A percentile compares a stretch with the other conserved stretches of the same genome.
Evolutionary conservation across 208 protist species (phyloP).

Genomic region (Tritrichomonas musculus): DNA sequence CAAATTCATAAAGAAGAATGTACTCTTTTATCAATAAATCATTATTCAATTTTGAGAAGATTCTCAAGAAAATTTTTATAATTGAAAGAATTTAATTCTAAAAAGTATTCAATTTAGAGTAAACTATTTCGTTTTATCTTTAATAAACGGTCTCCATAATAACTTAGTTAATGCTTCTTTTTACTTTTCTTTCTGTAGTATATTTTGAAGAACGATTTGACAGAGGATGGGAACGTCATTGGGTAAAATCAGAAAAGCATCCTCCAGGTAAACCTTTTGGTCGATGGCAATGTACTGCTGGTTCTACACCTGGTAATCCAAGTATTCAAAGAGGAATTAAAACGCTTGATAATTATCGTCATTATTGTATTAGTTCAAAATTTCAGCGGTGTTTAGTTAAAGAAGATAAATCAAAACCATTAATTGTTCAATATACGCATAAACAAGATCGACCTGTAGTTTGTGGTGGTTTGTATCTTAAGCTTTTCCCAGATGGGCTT

Average conservation of each 20-base stretch:
- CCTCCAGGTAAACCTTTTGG: slow-evolving; percentile 27
- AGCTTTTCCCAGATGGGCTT: slow-evolving; percentile 1
- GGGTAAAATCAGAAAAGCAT: slow-evolving; percentile 32
- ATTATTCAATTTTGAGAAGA: no score
- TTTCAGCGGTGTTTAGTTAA: not conserved
- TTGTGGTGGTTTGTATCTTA: slow-evolving; percentile 14
- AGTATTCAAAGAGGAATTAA: not conserved
- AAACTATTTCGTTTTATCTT: no score
- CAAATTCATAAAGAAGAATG: no score
- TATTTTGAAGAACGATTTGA: slow-evolving; percentile 32
- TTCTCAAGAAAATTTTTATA: no score
- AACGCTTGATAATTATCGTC: slow-evolving; percentile 8
- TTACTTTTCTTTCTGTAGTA: not conserved
- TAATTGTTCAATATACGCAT: slow-evolving; percentile 29
- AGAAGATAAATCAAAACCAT: not conserved
- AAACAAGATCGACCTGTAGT: not conserved
- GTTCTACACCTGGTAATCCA: slow-evolving; percentile 24
- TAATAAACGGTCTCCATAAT: no score
- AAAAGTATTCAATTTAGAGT: no score
- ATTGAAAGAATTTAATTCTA: no score
- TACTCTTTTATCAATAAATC: no score
- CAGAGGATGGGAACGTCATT: not conserved
- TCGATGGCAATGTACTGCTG: slow-evolving; percentile 7
- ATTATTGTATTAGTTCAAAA: not conserved
- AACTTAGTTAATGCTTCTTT: not conserved